Conservation (phyloP, 2,329 filamentous ascomycete species). For the Sordariomycetes sp. region DNA sequence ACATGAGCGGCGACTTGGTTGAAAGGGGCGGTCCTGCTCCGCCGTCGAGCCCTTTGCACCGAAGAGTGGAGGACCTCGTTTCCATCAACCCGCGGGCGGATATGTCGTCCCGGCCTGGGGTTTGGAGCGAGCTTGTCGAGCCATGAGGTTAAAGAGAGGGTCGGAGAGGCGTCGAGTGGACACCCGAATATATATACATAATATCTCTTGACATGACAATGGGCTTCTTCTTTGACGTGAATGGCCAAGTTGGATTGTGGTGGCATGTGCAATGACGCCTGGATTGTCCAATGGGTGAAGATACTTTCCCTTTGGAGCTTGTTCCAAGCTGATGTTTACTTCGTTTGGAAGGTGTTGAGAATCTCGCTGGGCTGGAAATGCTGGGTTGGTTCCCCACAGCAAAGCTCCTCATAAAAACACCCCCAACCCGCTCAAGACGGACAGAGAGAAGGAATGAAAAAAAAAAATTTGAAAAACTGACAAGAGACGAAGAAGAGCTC, state of each 20-base stretch:
- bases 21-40: slow-evolving; percentile 44
- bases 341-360: not conserved
- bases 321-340: not conserved
- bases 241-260: not conserved
- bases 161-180: slow-evolving; percentile 54
- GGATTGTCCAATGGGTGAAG: not conserved
- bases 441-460: not conserved
- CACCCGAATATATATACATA: slow-evolving; percentile 21
- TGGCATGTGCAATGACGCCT: not conserved
- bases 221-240: not conserved
- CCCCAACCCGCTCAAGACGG: too few species aligned
- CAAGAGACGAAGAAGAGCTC: not conserved
- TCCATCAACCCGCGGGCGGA: not conserved
- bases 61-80: slow-evolving; percentile 42
- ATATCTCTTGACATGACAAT: not conserved
- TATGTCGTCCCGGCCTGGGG: not conserved
- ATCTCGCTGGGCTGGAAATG: not conserved
- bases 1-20: not conserved
- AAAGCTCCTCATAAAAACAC: too few species aligned
- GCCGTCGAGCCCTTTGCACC: slow-evolving; percentile 55
- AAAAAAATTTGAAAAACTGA: not conserved
- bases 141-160: slow-evolving; percentile 66
- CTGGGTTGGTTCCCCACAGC: not conserved
- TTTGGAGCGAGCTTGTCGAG: slow-evolving; percentile 7
- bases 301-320: not conserved